Conservation (phyloP, 2,329 filamentous ascomycete genomes). For the Colletotrichum lentis region DNA sequence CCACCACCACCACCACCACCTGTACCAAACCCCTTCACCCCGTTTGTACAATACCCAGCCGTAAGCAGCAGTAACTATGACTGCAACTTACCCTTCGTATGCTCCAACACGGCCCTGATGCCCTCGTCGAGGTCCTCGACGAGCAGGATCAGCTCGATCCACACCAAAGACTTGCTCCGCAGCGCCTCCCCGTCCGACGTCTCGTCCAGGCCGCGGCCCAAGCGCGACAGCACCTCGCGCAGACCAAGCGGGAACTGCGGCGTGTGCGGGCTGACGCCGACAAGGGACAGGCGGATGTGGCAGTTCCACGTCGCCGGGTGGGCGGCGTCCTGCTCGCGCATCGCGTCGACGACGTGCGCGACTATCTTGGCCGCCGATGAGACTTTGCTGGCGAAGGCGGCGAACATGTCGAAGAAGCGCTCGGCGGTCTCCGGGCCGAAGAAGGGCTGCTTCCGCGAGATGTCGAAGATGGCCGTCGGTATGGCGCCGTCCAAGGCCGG, state of each 20-base stretch:
- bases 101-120: slow-evolving; percentile 63
- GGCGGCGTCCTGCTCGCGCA: slow-evolving; percentile 67
- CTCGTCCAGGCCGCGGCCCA: slow-evolving; percentile 61
- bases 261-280: slow-evolving; percentile 69
- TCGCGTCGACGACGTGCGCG: slow-evolving; percentile 73
- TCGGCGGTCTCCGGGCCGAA: slow-evolving; percentile 72
- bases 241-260: slow-evolving; percentile 78
- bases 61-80: slow-evolving; percentile 29
- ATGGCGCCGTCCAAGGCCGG: slow-evolving; percentile 93
- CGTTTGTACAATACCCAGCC: slow-evolving; percentile 9
- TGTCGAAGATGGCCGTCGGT: slow-evolving; percentile 89
- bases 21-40: neutral
- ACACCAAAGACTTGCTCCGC: slow-evolving; percentile 58
- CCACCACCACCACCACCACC: no score
- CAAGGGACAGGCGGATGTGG: slow-evolving; percentile 73
- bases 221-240: slow-evolving; percentile 67
- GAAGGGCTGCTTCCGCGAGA: slow-evolving; percentile 80
- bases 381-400: slow-evolving; percentile 68
- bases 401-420: slow-evolving; percentile 82
- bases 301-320: slow-evolving; percentile 73
- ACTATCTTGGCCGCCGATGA: slow-evolving; percentile 72
- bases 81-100: slow-evolving; percentile 53
- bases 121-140: slow-evolving; percentile 62
- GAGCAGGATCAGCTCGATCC: slow-evolving; percentile 63
- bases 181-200: slow-evolving; percentile 58